Evolutionary conservation across 2,329 filamentous ascomycete genomes (phyloP), one percentile per base, ranked within the genome.

Genomic region (Dendryphion nanum): DNA sequence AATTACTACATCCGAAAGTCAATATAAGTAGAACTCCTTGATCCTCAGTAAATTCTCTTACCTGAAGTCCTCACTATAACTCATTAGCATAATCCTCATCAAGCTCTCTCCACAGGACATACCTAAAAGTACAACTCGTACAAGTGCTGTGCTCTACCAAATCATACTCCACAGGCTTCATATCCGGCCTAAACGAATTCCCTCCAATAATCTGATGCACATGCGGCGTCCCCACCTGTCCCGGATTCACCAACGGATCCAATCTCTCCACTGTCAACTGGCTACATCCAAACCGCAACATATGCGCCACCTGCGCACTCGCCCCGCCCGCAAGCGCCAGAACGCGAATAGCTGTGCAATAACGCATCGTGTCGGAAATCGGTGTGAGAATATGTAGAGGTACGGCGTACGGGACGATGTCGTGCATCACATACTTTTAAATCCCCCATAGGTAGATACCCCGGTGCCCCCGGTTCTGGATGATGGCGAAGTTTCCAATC

Each of bases 151-250:
- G 37, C 4, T 33, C 35, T 1, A 48, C 43, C 19, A 55, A 29
- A 35, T 58, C 52, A 35, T 60, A 47, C n/a, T 56, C 51, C 1
- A 46, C 44, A 2, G 51, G 50, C 35, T 40, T 49, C 55, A 59
- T 59, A 14, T 57, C 48, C 13, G 54, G 32, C 13, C 41, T 35
- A 33, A 61, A 61, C 4, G 50, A 52, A 26, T 59, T 57, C 3
- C 55, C 54, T 6, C 54, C 54, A 4, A 59, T 53, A 34, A 61
- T 59, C 35, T 61, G 53, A 42, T 60, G 56, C 2, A 52, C 52
- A 42, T 60, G 56, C 3, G 56, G 56, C 16, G 55, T 53, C 13
- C 53, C 53, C 14, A 56, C 21, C 4, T 51, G 12, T 4, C 55
- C 56, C 4, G 56, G 56, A 23, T 58, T 58, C 13, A 58, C 55